These are phyloP conservation scores for Pyrenula massariospora DNA, from an alignment of 495 filamentous ascomycete species.

Conservation along the genomic window DNA sequence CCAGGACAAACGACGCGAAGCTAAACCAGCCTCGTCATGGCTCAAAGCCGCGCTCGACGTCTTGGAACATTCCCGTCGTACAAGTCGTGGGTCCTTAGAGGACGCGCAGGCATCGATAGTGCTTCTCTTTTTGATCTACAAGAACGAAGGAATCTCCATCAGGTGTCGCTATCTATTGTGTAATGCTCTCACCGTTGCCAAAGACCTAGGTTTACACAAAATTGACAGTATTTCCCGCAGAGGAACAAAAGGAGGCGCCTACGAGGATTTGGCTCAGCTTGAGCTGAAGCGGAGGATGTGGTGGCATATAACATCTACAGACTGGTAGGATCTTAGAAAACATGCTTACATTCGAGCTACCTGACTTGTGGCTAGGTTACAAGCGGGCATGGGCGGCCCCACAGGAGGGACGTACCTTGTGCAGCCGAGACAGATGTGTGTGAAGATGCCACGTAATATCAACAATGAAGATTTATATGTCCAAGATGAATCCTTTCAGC, in stretches of 20 bases:
- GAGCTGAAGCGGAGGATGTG: constrained; percentile 31
- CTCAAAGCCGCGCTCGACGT: constrained; percentile 23
- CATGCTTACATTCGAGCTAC: no score
- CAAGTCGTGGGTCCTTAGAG: constrained; percentile 21
- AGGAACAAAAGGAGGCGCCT: constrained; percentile 5
- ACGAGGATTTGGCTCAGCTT: constrained; percentile 9
- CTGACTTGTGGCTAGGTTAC: no score
- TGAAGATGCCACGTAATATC: no score
- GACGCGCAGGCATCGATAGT: constrained; percentile 31
- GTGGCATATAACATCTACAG: constrained; percentile 35
- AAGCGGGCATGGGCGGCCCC: no score
- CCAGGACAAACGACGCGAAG: no score
- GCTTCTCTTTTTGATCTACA: constrained; percentile 21
- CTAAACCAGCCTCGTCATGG: constrained; percentile 20
- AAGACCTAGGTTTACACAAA: constrained; percentile 28
- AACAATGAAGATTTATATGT: no score
- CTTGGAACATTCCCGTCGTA: constrained; percentile 21
- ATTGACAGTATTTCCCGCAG: constrained; percentile 27
- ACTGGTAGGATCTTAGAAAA: constrained; percentile 29
- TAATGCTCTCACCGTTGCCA: constrained; percentile 18
- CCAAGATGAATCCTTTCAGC: no score
- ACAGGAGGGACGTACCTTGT: no score
- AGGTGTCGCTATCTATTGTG: constrained; percentile 20
- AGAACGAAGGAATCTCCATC: constrained; percentile 26
- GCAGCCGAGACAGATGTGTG: no score